Evolutionary conservation across 257 asterid species (phyloP).

Genomic region (Thymus quinquecostatus): DNA sequence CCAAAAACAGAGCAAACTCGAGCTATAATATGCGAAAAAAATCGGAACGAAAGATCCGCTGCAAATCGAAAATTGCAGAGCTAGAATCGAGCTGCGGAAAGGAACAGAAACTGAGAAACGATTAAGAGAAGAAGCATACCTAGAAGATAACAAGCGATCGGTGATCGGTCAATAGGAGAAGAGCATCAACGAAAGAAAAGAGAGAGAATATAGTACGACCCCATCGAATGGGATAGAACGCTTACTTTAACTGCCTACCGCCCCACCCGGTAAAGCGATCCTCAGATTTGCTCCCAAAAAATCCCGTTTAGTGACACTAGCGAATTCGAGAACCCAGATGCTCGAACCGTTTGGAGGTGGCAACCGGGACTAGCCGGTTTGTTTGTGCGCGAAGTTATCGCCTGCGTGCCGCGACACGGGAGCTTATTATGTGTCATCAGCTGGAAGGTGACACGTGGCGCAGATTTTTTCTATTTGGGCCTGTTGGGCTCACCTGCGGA

Average conservation of each 20-base stretch:
- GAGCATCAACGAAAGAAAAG: constrained; percentile 33
- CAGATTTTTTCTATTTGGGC: neutral
- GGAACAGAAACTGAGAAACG: neutral
- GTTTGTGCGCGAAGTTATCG: constrained; percentile 32
- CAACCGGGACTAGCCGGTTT: constrained; percentile 46
- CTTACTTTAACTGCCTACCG: constrained; percentile 40
- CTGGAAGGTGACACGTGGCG: constrained; percentile 34
- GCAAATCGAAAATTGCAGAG: constrained; percentile 7
- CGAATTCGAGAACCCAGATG: constrained; percentile 12
- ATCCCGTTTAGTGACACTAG: constrained; percentile 29
- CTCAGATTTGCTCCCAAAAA: constrained; percentile 20
- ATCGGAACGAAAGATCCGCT: neutral
- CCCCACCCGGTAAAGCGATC: constrained; percentile 37
- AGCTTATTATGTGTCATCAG: constrained; percentile 28
- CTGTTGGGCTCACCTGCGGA: constrained; percentile 6
- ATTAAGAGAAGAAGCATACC: constrained; percentile 45
- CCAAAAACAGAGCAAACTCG: neutral
- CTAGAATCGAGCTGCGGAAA: neutral
- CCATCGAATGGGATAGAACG: constrained; percentile 32
- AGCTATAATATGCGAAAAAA: constrained; percentile 12
- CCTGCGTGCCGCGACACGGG: constrained; percentile 35
- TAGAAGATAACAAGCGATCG: constrained; percentile 57
- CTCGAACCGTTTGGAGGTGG: constrained; percentile 24
- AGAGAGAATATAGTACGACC: constrained; percentile 26
- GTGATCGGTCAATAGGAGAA: constrained; percentile 44